Conservation (phyloP, 495 filamentous ascomycete genomes). For the Neurospora sp. region DNA sequence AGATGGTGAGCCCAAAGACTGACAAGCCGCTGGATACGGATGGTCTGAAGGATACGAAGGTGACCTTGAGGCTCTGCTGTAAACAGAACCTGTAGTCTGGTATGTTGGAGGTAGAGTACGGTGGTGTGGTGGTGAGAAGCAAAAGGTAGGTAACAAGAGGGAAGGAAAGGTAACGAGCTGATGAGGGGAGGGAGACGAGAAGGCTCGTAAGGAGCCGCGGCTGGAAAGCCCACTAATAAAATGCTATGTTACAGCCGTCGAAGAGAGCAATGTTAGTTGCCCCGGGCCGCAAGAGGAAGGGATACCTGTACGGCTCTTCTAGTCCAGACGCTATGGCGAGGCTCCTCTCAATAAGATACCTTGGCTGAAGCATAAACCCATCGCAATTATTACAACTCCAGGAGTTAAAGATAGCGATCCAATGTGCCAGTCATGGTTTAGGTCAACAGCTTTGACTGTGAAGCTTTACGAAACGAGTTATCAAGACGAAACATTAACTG, state of each 20-base stretch:
- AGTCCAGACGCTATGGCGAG: not conserved
- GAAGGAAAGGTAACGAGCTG: not conserved
- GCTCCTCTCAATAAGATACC: not conserved
- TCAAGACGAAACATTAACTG: not conserved
- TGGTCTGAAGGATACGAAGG: not conserved
- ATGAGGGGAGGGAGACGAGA: not conserved
- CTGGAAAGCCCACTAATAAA: not conserved
- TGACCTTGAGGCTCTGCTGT: not conserved
- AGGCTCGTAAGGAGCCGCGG: not conserved
- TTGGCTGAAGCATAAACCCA: not conserved
- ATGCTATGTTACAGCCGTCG: not conserved
- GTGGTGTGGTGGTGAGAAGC: not conserved
- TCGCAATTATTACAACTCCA: not conserved
- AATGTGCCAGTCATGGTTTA: not conserved
- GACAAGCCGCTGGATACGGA: not conserved
- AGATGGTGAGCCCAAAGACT: not conserved
- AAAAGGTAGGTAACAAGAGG: not conserved
- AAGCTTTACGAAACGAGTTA: not conserved
- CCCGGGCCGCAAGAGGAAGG: not conserved
- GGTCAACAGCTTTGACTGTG: not conserved
- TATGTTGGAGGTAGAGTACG: not conserved
- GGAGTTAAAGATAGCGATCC: not conserved
- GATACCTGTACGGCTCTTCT: not conserved
- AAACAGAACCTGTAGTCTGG: not conserved
- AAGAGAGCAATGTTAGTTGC: not conserved